phyloP scores from a whole-genome alignment of 345 rosid species.

The Eucalyptus melliodora region DNA sequence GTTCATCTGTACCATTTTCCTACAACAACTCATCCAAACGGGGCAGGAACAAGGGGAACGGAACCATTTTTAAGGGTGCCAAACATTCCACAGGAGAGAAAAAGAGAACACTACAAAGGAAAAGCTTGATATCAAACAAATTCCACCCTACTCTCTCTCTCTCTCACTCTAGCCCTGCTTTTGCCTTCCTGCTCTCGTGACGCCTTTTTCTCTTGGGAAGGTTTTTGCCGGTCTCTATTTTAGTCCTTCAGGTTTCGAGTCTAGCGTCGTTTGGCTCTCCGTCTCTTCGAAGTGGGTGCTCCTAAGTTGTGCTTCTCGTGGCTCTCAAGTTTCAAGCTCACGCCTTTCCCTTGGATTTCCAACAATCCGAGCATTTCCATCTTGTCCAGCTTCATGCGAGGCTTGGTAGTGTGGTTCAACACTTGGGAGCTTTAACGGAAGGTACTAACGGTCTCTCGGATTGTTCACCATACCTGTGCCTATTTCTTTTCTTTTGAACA shows the following conservation, averaged over 20 bases:
- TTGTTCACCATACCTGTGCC: not conserved
- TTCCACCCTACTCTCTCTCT: not conserved
- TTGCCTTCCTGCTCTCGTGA: not conserved
- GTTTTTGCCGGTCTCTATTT: not conserved
- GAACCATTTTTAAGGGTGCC: not conserved
- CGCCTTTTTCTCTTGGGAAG: not conserved
- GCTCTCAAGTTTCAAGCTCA: not conserved
- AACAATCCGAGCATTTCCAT: not conserved
- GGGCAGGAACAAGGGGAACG: not conserved
- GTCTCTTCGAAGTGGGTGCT: not conserved
- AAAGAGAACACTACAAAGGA: not conserved
- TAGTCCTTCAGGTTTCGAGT: not conserved
- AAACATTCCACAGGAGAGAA: not conserved
- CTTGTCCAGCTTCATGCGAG: not conserved
- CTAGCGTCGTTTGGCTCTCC: not conserved
- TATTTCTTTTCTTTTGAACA: not conserved
- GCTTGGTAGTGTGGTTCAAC: not conserved
- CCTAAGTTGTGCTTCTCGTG: not conserved
- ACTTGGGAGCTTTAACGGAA: not conserved
- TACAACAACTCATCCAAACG: not conserved
- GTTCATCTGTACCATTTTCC: not conserved
- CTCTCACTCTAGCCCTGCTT: not conserved
- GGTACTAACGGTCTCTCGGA: not conserved
- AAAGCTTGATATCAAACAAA: not conserved
- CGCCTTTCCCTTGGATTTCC: not conserved